A percentile compares a stretch with the other conserved stretches of the same genome.
These are phyloP conservation scores for Penicillium robsamsonii DNA, from an alignment of 495 filamentous ascomycete genomes.

Conservation along the genomic window DNA sequence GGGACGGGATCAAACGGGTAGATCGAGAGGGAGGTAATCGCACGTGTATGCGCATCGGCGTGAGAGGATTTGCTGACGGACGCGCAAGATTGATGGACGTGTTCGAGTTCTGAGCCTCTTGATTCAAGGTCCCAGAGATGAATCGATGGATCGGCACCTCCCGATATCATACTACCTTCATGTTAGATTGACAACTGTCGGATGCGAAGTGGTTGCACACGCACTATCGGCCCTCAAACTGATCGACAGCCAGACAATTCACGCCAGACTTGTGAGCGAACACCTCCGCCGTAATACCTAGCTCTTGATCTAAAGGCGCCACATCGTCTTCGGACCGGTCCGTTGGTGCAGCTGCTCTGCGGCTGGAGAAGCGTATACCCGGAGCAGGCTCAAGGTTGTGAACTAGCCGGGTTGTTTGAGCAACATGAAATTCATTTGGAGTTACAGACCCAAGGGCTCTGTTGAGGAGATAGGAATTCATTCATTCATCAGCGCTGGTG, in stretches of 20 bases:
- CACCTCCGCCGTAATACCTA: conserved; percentile 29
- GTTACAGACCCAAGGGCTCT: conserved; percentile 63
- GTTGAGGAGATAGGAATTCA: conserved; percentile 77
- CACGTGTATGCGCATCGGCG: conserved; percentile 62
- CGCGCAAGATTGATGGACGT: conserved; percentile 51
- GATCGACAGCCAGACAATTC: conserved; percentile 71
- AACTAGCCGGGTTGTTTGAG: conserved; percentile 60
- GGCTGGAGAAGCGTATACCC: conserved; percentile 64
- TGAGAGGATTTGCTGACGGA: conserved; percentile 44
- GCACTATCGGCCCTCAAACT: conserved; percentile 74
- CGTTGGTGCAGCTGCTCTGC: conserved; percentile 33
- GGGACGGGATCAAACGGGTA: conserved; percentile 77
- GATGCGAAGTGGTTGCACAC: conserved; percentile 22
- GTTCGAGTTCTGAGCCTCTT: conserved; percentile 35
- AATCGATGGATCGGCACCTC: conserved; percentile 75
- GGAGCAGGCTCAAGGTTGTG: conserved; percentile 60
- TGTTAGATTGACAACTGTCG: conserved; percentile 7
- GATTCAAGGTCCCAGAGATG: conserved; percentile 79
- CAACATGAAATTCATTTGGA: conserved; percentile 59
- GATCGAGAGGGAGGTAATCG: conserved; percentile 81
- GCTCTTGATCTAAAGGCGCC: conserved; percentile 17
- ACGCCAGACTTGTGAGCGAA: conserved; percentile 74
- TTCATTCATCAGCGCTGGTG: conserved; percentile 51
- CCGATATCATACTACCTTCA: conserved; percentile 68
- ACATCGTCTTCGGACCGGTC: conserved; percentile 14